Percentiles rank a stretch among this genome's conserved stretches.
phyloP scores from a whole-genome alignment of 352 stramenopile genomes.

The Proteromonas lacertae region DNA sequence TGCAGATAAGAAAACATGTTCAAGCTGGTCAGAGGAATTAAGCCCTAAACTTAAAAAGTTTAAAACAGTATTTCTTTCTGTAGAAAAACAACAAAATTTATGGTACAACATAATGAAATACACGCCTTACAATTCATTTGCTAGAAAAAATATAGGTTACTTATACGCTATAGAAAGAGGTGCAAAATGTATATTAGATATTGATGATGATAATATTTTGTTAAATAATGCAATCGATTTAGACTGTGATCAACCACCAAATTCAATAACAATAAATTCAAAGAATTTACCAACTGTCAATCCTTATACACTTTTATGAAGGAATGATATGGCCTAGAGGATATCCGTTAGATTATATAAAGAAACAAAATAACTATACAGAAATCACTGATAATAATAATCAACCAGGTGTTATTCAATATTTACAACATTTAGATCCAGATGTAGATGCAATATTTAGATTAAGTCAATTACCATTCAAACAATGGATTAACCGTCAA shows the following conservation, averaged over 20 bases:
- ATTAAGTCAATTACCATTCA: conserved; percentile 9
- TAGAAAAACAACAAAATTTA: not conserved
- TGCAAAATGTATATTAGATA: not conserved
- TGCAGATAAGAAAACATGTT: conserved; percentile 6
- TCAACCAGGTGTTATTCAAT: conserved; percentile 14
- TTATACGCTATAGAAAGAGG: conserved; percentile 5
- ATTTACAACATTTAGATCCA: conserved; percentile 11
- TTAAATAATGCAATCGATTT: too few relatives aligned
- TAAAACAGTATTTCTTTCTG: not conserved
- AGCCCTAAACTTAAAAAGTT: not conserved
- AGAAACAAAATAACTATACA: not conserved
- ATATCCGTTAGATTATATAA: conserved; percentile 12
- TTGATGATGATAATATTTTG: too few relatives aligned
- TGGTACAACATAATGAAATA: conserved; percentile 1
- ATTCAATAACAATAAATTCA: conserved; percentile 13
- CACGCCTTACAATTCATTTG: conserved; percentile 8
- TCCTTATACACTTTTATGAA: not conserved
- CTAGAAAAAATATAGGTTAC: conserved; percentile 12
- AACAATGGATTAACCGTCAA: conserved; percentile 2
- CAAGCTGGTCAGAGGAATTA: conserved; percentile 2
- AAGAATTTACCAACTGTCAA: conserved; percentile 7
- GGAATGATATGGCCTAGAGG: conserved; percentile 10
- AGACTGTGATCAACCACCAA: too few relatives aligned
- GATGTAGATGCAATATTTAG: conserved; percentile 17
- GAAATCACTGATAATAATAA: too few relatives aligned